Conservation (phyloP, 148 eudicot species). For the Nepenthes gracilis region DNA sequence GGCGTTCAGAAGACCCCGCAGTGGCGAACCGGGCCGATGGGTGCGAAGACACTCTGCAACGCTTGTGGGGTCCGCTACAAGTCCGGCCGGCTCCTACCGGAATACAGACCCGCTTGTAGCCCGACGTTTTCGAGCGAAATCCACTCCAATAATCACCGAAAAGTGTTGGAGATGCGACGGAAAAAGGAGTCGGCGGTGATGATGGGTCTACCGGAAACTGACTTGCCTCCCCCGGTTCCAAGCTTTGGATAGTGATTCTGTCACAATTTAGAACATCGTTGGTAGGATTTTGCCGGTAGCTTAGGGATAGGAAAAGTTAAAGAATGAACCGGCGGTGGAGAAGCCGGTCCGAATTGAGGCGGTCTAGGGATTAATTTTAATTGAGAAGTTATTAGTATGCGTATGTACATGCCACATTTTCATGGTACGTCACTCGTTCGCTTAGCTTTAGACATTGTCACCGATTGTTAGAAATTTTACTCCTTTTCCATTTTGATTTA, state of each 20-base stretch:
- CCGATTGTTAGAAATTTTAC: too few species aligned
- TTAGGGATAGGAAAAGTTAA: too few species aligned
- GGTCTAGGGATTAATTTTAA: too few species aligned
- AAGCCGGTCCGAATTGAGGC: too few species aligned
- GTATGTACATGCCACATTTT: too few species aligned
- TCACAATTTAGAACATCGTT: too few species aligned
- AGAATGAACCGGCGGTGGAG: background rate
- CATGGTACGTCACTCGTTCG: too few species aligned
- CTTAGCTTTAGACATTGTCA: too few species aligned
- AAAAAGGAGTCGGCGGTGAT: constrained; percentile 13
- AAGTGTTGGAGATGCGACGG: constrained; percentile 40
- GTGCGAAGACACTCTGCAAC: constrained; percentile 36
- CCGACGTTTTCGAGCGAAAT: constrained; percentile 36
- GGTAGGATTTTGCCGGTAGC: too few species aligned
- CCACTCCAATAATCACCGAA: constrained; percentile 43
- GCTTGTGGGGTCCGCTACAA: constrained; percentile 47
- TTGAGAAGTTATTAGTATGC: too few species aligned
- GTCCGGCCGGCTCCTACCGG: constrained; percentile 38
- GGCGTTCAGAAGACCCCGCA: constrained; percentile 40
- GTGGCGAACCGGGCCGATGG: constrained; percentile 38
- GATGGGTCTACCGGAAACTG: constrained; percentile 11
- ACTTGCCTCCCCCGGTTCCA: constrained; percentile 10
- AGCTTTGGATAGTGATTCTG: constrained; percentile 22
- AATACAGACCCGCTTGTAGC: constrained; percentile 32
- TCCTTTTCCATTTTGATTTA: too few species aligned